phyloP scores from a whole-genome alignment of 495 filamentous ascomycete genomes.

The Xylaria acuta region DNA sequence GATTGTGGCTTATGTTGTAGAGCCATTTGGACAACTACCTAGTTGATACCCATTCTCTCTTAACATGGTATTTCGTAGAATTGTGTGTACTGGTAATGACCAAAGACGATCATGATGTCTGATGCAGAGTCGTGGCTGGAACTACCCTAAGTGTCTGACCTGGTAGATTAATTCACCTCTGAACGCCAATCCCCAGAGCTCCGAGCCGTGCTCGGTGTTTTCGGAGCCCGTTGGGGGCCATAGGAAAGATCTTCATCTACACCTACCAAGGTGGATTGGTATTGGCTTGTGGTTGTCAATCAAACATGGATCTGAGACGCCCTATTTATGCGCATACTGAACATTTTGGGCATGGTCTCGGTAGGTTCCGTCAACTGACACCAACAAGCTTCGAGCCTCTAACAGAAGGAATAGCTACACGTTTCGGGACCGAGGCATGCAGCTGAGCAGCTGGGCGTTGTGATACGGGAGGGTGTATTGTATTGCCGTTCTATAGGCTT shows the following conservation, averaged over 20 bases:
- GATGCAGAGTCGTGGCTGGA: no score
- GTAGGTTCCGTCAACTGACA: background rate
- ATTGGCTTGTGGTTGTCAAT: background rate
- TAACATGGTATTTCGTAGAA: background rate
- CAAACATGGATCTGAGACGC: background rate
- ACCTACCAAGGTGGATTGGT: background rate
- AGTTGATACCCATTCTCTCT: background rate
- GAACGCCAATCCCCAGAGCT: background rate
- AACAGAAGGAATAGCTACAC: slow-evolving; percentile 1
- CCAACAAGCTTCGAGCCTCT: background rate
- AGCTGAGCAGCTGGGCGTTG: background rate
- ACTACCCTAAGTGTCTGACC: no score
- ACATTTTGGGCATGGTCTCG: background rate
- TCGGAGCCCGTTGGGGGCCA: background rate
- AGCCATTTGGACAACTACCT: slow-evolving; percentile 5
- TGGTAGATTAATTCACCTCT: background rate
- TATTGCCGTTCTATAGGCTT: background rate
- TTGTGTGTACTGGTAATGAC: background rate
- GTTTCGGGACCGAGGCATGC: background rate
- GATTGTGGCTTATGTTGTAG: background rate
- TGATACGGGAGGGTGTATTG: background rate
- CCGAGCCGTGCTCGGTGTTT: background rate
- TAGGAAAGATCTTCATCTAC: background rate
- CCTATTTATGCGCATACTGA: background rate
- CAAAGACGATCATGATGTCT: no score